Evolutionary conservation across 139 green algal genomes (phyloP), one percentile per base, ranked within the genome.

Genomic region (Astrephomene gubernaculifera): DNA sequence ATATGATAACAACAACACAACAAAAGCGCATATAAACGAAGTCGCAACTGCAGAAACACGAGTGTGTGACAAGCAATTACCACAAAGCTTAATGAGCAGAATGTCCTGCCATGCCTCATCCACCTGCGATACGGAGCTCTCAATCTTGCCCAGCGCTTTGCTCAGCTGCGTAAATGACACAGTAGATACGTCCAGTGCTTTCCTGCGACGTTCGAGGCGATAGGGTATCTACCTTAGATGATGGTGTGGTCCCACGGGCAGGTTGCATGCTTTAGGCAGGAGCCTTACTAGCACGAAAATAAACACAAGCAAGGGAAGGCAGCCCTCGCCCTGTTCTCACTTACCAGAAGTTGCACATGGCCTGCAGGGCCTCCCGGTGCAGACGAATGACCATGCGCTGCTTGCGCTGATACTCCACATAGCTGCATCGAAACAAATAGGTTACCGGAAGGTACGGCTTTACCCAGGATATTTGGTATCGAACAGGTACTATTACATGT

Each of bases 321-420:
- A 25, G 31, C 3, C 8, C 31, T 2, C 36, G 10, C 3, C 36
- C 67, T 21, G 22, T 22, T 31, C 44, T 9, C 22, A 54, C 76
- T 25, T 33, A 84, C 78, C 78, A 84, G 41, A 84, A 84, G 41
- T 52, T 74, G 63, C 43, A 49, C 78, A 84, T 84, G 63, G 78
- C 78, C 64, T 84, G 78, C 63, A 84, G 78, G 21, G 78, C 78
- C 43, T 84, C 78, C 2, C 63, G 29, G 63, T 84, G 78, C 0
- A 75, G 78, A 29, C 78, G 78, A 12, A 84, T 31, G 21, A 84
- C 63, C 78, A 74, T 84, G 33, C 61, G 41, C 60, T 84, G 78
- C 78, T 84, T 84, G 78, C 78, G 78, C 21, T 84, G 78, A 63
- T 75, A 84, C 63, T 84, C 78, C 21, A 84, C 78, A 19, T 84